These are phyloP conservation scores for Trametes hirsuta DNA, from an alignment of 1,284 basidiomycete species.

Conservation along the genomic window DNA sequence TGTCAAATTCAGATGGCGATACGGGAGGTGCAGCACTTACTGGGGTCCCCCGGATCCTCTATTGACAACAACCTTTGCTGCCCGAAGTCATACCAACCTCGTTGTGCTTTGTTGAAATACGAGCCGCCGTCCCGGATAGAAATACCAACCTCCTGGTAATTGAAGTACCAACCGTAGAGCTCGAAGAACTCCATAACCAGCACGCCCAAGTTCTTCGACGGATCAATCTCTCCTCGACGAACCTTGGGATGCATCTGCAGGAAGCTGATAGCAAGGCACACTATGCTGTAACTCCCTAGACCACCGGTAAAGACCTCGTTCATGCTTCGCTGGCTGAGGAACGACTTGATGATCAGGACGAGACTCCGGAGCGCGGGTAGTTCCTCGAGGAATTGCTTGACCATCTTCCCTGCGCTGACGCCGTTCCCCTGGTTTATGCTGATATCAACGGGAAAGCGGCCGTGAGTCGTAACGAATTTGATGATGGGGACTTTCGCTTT, in stretches of 20 bases:
- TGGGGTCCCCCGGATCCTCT: constrained; percentile 92
- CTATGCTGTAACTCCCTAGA: constrained; percentile 92
- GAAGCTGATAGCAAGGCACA: constrained; percentile 92
- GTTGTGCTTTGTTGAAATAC: constrained; percentile 79
- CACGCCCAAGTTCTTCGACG: constrained; percentile 87
- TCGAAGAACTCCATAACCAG: constrained; percentile 97
- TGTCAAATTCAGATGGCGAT: constrained; percentile 6
- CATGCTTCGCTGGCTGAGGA: constrained; percentile 89
- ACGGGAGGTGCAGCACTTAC: constrained; percentile 51
- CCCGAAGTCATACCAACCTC: constrained; percentile 77
- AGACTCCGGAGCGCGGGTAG: constrained; percentile 81
- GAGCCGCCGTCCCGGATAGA: constrained; percentile 83
- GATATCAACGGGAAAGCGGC: constrained; percentile 87
- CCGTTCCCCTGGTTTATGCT: constrained; percentile 91
- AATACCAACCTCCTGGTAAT: constrained; percentile 90
- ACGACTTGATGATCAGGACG: constrained; percentile 88
- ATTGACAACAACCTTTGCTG: constrained; percentile 77
- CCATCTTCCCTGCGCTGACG: constrained; percentile 77
- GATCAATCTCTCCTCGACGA: constrained; percentile 85
- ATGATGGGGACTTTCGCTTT: constrained; percentile 93
- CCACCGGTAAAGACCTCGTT: constrained; percentile 98
- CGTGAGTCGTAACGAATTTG: constrained; percentile 85
- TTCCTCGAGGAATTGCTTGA: constrained; percentile 79
- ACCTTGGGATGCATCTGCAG: constrained; percentile 98
- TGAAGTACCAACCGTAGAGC: constrained; percentile 92